Base-by-base conservation (phyloP, 345 rosid genomes). In the Eucalyptus melliodora region DNA sequence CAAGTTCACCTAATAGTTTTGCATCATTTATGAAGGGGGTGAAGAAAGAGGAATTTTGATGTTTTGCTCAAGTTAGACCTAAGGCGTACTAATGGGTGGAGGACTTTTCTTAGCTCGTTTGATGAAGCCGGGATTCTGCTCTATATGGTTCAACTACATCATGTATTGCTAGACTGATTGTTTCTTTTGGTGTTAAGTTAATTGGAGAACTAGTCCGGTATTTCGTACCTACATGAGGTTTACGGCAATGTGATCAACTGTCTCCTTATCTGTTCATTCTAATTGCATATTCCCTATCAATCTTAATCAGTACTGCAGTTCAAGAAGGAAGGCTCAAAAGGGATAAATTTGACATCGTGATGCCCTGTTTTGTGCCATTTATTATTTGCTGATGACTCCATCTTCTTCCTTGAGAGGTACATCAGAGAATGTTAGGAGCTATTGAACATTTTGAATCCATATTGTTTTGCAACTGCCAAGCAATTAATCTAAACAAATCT, bases 1-100 rank as follows among this genome's bases (percentile, higher is more conserved):
- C 5, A 49, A 49, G 6, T 4, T 5, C 2, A 49, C 16, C 50
- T 2, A 1, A 4, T 0, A 49, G 50, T 50, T 2, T 23, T 9
- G 27, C 62, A 23, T 0, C 62, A 9, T 56, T 56, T 56, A 56
- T 3, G 1, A 23, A 56, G 30, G 2, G 2, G 3, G 62, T 0
- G 27, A 56, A 23, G 5, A 3, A 56, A 9, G 30, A 56, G 11
- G 30, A 56, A 56, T 23, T 56, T 56, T 1, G 0, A 9, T 56
- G 3, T 9, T 56, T 26, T 24, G 62, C 62, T 56, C 27, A 24
- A 56, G 5, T 24, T 4, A 56, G 13, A 56, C 1, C 2, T 21
- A 10, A 56, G 27, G 62, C 62, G 3, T 56, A 23, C 11, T 24
- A 1, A 4, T 26, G 30, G 27, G 62, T 4, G 27, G 4, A 2